Evolutionary conservation across 352 stramenopile species (phyloP).

Genomic region (Phytopythium boreale): DNA sequence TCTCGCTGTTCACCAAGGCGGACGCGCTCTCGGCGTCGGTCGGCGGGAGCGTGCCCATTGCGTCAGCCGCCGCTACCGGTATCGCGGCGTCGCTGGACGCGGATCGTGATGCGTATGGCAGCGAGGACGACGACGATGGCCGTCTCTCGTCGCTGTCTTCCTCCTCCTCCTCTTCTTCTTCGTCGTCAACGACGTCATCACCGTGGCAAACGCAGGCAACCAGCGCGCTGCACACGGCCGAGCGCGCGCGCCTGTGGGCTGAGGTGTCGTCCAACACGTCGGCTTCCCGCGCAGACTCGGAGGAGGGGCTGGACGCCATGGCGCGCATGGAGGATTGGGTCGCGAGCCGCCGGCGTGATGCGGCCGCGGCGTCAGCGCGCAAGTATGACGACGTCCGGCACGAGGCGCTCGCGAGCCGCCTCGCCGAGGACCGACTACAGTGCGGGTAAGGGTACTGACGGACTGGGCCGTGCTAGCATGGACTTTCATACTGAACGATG

Average conservation of each 20-base stretch:
- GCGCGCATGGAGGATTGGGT: conserved; percentile 48
- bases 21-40: conserved; percentile 49
- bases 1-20: conserved; percentile 62
- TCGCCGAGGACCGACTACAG: conserved; percentile 64
- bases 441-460: conserved; percentile 28
- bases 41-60: conserved; percentile 5
- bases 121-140: conserved; percentile 14
- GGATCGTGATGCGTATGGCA: conserved; percentile 2
- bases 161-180: background rate
- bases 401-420: conserved; percentile 37
- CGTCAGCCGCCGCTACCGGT: background rate
- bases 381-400: conserved; percentile 54
- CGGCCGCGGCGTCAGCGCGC: conserved; percentile 28
- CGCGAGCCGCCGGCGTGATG: conserved; percentile 27
- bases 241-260: conserved; percentile 41
- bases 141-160: background rate
- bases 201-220: background rate
- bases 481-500: background rate
- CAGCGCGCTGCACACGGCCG: conserved; percentile 6
- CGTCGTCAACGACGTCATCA: background rate
- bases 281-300: conserved; percentile 14
- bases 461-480: background rate
- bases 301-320: conserved; percentile 27
- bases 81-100: background rate
- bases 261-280: conserved; percentile 28